phyloP scores from a whole-genome alignment of 495 filamentous ascomycete genomes.

The Annulohypoxylon bovei region DNA sequence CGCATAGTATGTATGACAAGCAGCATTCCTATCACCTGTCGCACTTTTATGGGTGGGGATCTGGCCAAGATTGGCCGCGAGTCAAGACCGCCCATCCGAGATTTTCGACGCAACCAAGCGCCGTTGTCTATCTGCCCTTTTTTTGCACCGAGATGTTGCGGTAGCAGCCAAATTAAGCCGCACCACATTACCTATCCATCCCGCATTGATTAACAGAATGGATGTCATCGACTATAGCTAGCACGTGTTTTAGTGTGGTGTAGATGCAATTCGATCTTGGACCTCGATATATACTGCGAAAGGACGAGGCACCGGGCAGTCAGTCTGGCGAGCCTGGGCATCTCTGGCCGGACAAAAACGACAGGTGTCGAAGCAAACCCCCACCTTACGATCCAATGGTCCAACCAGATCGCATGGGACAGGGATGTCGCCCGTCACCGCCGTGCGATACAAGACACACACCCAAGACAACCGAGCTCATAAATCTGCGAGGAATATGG shows the following conservation, averaged over 20 bases:
- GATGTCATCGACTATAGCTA: neutral
- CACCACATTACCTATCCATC: neutral
- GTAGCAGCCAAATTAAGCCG: conserved; percentile 20
- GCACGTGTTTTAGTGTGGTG: conserved; percentile 1
- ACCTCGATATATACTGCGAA: conserved; percentile 12
- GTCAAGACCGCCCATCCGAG: conserved; percentile 40
- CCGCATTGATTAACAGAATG: neutral
- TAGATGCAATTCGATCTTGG: conserved; percentile 7
- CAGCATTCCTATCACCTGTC: conserved; percentile 45
- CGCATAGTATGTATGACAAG: conserved; percentile 42
- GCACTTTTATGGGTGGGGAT: conserved; percentile 41
- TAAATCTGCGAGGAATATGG: conserved; percentile 26
- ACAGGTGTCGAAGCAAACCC: conserved; percentile 37
- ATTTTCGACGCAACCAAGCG: conserved; percentile 32
- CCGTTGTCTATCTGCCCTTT: conserved; percentile 30
- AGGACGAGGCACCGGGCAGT: conserved; percentile 27
- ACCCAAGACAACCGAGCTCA: conserved; percentile 41
- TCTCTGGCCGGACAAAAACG: conserved; percentile 31
- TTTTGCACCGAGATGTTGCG: conserved; percentile 19
- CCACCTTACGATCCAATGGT: conserved; percentile 35
- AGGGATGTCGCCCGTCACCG: conserved; percentile 38
- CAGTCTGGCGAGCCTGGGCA: conserved; percentile 35
- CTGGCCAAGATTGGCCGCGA: conserved; percentile 40
- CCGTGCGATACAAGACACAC: conserved; percentile 41
- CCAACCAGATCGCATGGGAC: conserved; percentile 40